Conservation (phyloP, 805 yeast species). For the Candida lessepsii region DNA sequence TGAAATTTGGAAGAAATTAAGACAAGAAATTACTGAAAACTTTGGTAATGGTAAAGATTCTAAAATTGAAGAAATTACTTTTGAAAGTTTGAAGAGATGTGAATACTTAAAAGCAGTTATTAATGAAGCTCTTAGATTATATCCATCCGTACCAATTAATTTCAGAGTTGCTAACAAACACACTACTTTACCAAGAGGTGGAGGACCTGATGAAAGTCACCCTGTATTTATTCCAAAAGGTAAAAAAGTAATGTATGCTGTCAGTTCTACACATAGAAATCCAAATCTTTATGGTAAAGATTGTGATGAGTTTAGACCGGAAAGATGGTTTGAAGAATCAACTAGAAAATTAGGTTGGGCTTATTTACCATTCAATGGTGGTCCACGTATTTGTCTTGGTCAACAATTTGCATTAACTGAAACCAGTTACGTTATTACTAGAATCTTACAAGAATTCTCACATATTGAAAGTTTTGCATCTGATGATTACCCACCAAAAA, state of each 20-base stretch:
- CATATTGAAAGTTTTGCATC: slow-evolving; percentile 17
- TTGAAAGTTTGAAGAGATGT: slow-evolving; percentile 39
- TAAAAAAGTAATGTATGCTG: slow-evolving; percentile 19
- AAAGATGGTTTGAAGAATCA: slow-evolving; percentile 35
- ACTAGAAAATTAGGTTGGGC: slow-evolving; percentile 44
- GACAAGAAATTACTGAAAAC: slow-evolving; percentile 25
- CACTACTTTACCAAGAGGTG: slow-evolving; percentile 33
- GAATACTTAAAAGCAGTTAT: slow-evolving; percentile 37
- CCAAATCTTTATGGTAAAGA: slow-evolving; percentile 32
- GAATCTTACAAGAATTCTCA: slow-evolving; percentile 29
- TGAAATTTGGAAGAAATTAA: slow-evolving; percentile 29
- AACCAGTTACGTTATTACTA: slow-evolving; percentile 44
- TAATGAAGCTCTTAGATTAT: slow-evolving; percentile 36
- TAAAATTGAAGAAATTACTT: slow-evolving; percentile 29
- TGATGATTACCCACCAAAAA: slow-evolving; percentile 25
- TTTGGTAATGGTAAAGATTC: slow-evolving; percentile 34
- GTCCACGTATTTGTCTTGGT: slow-evolving; percentile 55
- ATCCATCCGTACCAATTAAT: slow-evolving; percentile 34
- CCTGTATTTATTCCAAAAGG: slow-evolving; percentile 24
- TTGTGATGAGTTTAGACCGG: slow-evolving; percentile 34
- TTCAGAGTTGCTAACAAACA: slow-evolving; percentile 28
- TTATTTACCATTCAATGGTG: slow-evolving; percentile 54
- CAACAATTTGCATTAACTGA: slow-evolving; percentile 57
- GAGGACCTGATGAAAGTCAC: slow-evolving; percentile 27
- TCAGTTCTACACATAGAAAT: slow-evolving; percentile 23